Evolutionary conservation across 1,284 basidiomycete genomes (phyloP).

Genomic region (Xerocomus minutiporus): DNA sequence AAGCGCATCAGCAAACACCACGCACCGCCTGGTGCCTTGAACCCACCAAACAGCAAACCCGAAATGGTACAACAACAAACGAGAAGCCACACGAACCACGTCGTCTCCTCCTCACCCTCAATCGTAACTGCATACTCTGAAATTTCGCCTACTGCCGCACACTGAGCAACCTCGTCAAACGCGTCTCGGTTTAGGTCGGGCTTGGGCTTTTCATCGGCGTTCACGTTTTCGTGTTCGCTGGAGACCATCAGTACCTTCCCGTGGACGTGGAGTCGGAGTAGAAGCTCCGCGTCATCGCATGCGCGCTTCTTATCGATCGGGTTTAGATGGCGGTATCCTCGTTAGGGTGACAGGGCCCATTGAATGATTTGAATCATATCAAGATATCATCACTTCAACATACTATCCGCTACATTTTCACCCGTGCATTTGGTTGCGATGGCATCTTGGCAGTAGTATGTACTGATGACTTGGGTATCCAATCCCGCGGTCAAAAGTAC

Average conservation of each 20-base stretch:
- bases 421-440: too few species aligned
- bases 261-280: not conserved
- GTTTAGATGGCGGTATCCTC: not conserved
- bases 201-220: constrained; percentile 4
- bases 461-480: too few species aligned
- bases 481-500: too few species aligned
- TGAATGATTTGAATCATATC: too few species aligned
- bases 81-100: constrained; percentile 68
- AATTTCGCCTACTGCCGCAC: constrained; percentile 42
- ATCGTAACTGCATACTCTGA: constrained; percentile 58
- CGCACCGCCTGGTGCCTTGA: not conserved
- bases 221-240: not conserved
- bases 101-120: constrained; percentile 67
- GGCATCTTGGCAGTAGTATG: too few species aligned
- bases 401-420: too few species aligned
- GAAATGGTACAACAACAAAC: constrained; percentile 66
- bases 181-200: constrained; percentile 1
- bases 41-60: constrained; percentile 71
- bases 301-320: not conserved
- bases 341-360: too few species aligned
- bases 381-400: not conserved
- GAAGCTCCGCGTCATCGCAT: not conserved
- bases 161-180: constrained; percentile 16
- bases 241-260: not conserved
- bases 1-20: not conserved